Evolutionary conservation across 1,284 basidiomycete species (phyloP).

Genomic region (Sphagnurus paluster): DNA sequence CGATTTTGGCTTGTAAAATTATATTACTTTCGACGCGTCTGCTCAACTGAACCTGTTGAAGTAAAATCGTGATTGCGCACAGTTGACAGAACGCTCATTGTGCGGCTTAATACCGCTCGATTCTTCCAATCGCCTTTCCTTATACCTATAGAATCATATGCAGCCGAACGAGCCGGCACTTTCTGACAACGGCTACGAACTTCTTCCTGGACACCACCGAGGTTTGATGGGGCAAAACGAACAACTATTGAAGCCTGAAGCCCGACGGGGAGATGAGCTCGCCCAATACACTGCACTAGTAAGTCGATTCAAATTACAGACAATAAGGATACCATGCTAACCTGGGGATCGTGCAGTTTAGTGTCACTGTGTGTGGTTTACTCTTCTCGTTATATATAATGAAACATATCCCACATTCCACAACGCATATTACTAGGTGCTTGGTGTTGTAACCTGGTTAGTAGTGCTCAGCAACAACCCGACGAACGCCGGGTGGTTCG

Average conservation of each 20-base stretch:
- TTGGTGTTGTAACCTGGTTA: conserved; percentile 53
- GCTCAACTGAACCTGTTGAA: too few species aligned
- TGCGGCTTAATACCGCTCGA: too few species aligned
- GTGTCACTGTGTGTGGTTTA: too few species aligned
- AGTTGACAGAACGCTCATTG: too few species aligned
- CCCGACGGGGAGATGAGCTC: conserved; percentile 38
- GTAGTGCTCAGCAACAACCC: conserved; percentile 52
- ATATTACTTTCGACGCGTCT: conserved; percentile 2
- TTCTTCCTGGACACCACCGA: conserved; percentile 24
- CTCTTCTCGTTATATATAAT: too few species aligned
- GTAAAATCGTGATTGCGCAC: too few species aligned
- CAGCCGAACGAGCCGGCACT: too few species aligned
- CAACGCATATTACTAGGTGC: conserved; percentile 34
- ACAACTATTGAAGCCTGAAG: conserved; percentile 36
- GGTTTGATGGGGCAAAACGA: conserved; percentile 36
- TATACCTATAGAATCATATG: conserved; percentile 1
- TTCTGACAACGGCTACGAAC: too few species aligned
- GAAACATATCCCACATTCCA: background rate
- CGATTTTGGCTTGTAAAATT: background rate
- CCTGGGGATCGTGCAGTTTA: too few species aligned
- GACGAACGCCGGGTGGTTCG: conserved; percentile 55
- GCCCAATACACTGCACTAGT: conserved; percentile 42
- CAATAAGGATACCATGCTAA: too few species aligned
- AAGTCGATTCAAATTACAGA: too few species aligned
- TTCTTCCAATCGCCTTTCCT: background rate